These are phyloP conservation scores for Blastocystis hominis DNA, from an alignment of 352 stramenopile species.

Conservation along the genomic window DNA sequence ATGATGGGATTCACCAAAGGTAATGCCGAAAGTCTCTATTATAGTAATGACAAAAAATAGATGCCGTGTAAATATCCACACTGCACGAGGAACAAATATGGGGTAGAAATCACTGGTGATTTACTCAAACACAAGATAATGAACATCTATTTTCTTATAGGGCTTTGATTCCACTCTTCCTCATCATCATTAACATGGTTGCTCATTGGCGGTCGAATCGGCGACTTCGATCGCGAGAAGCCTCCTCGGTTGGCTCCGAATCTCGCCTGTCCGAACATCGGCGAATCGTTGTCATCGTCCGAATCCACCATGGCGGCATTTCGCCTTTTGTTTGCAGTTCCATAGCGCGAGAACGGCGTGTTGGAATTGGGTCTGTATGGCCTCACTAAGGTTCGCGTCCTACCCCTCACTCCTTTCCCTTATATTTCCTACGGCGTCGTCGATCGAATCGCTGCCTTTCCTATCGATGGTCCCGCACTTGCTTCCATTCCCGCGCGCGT, in stretches of 20 bases:
- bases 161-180: not conserved
- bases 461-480: not conserved
- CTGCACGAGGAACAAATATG: no score
- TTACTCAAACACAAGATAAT: not conserved
- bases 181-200: conserved; percentile 12
- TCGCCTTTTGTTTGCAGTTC: not conserved
- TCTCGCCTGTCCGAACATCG: not conserved
- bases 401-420: not conserved
- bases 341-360: not conserved
- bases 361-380: conserved; percentile 1
- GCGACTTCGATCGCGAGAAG: not conserved
- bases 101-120: no score
- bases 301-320: conserved; percentile 6
- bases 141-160: not conserved
- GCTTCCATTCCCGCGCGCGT: not conserved
- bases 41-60: no score
- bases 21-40: no score
- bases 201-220: not conserved
- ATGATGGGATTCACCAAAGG: no score
- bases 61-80: no score
- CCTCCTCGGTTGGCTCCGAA: not conserved
- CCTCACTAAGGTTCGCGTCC: not conserved
- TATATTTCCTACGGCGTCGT: not conserved
- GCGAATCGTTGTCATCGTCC: not conserved
- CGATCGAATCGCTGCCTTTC: not conserved